Base-by-base conservation (phyloP, 352 stramenopile species). In the Globisporangium spinosum region DNA sequence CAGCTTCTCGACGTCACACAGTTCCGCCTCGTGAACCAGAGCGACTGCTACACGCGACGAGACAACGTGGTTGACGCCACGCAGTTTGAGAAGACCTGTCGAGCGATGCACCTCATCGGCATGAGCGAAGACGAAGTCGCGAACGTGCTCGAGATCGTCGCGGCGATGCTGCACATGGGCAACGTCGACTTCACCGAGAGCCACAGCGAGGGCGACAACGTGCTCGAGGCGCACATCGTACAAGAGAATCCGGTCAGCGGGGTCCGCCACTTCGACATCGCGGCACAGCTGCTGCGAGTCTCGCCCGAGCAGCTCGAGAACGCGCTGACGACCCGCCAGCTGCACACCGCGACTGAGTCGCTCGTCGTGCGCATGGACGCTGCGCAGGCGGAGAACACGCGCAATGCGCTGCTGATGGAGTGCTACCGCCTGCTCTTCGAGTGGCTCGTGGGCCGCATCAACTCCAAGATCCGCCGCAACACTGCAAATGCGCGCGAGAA, bases 361-460 rank as follows among this genome's bases (percentile, higher is more conserved):
- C 76, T 94, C 40, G 75, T 87, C 12, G 84, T 95, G 4, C 77
- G 75, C 23, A 76, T 94, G 55, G 82, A 91, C 29, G 80, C 84
- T 2, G 64, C 66, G 3, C 85, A 94, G 51, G 82, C 89, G 47
- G 74, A 80, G 15, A 82, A 97, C 69, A 93, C 85, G 10, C 80
- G 93, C 25, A 90, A 98, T 64, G 93, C 91, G 25, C 77, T 98
- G 10, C 83, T 90, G 12, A 98, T 98, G 87, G 90, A 95, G 72
- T 85, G 95, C 58, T 98, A 98, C 72, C 80, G 90, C 10, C 72
- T 94, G 58, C 73, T 98, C 4, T 98, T 98, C 67, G 83, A 97
- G 49, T 99, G 95, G 94, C 85, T 99, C 53, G 96, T 99, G 38
- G 77, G 79, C 7, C 80, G 82, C 12, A 89, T 98, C 65, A 98